Evolutionary conservation across 2,329 filamentous ascomycete genomes (phyloP), one percentile per base, ranked within the genome.

Genomic region (Coniochaeta pulveracea): DNA sequence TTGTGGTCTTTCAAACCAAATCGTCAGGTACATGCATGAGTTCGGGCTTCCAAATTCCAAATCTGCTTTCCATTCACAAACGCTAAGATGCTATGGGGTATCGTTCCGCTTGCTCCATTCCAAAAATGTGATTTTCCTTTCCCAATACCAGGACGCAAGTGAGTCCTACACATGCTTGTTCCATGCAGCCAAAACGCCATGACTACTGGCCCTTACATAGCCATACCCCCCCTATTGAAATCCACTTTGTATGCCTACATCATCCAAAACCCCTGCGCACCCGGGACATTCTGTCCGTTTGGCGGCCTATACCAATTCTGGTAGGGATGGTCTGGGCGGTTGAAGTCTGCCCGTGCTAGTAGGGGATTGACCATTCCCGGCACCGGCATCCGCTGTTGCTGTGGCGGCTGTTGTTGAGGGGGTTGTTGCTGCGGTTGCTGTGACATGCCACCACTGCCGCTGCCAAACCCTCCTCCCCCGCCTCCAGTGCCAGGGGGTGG

Each of bases 251-350:
- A 26, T n/a, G n/a, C 10, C 15, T 11, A 5, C 18, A 31, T 31
- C 28, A 31, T 3, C 28, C 28, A 31, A 17, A 31, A 11, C 19
- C 37, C 27, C 9, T 37, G 34, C 4, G 34, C 30, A 15, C 29
- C 34, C 10, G 38, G 42, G 11, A 35, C 18, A 4, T 28, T 36
- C 15, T 40, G 35, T 17, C 42, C 37, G 16, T 70, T 80, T 2
- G 83, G 81, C 22, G 82, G 78, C 40, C 85, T 77, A 46, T 89
- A 93, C 56, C 79, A 79, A 33, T 77, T 76, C 49, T 85, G 79
- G 48, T 91, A 93, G 1, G 85, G 84, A 55, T 88, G 83, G 42
- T 85, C 78, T 4, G 82, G 79, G 44, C 80, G 64, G 16, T 67
- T 79, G 51, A 91, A 91, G 49, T 91, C 82, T 1, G 82, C 83